Evolutionary conservation across 2,329 filamentous ascomycete species (phyloP), one percentile per base, ranked within the genome.

Genomic region (Nemania bipapillata): DNA sequence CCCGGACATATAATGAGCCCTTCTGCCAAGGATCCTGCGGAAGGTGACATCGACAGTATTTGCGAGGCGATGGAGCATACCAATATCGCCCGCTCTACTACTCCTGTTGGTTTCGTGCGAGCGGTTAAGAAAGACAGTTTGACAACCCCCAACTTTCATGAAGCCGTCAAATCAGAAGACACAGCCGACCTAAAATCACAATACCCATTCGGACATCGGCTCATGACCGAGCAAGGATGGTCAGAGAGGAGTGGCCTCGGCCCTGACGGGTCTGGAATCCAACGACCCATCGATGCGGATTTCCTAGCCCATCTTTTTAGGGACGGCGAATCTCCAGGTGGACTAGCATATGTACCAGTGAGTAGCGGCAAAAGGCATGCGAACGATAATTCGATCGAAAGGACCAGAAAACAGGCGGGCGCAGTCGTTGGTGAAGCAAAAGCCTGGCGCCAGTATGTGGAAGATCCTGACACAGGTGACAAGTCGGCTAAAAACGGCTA

Each of bases 221-320:
- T 69, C 15, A 57, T 69, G 63, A 24, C 35, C 1, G n/a, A 42
- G 3, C 66, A 69, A 54, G 66, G 66, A 22, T 69, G 63, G 63
- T 40, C 35, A 4, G 17, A 15, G 22, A 12, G 24, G 30, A 49
- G n/a, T 8, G 66, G 66, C n/a, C 66, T 69, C 15, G 66, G 66
- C n/a, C 57, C 57, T 35, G 35, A 69, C 30, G 63, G 63, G 11
- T 56, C 45, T 22, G 66, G 66, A 49, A 69, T 69, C 9, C 66
- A 30, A 40, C 22, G 45, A 22, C 66, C 66, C 15, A 61, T 69
- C 22, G 63, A 69, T 37, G 47, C 53, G 26, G 1, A 55, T 32
- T 20, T 12, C 1, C 9, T 58, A 11, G 30, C 58, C 1, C 20
- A 9, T 30, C 3, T 0, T 20, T 45, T 55, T n/a, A 32, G n/a